A percentile compares a stretch with the other conserved stretches of the same genome.
These are phyloP conservation scores for Fraxinus dipetala DNA, from an alignment of 305 asterid genomes.

Conservation along the genomic window DNA sequence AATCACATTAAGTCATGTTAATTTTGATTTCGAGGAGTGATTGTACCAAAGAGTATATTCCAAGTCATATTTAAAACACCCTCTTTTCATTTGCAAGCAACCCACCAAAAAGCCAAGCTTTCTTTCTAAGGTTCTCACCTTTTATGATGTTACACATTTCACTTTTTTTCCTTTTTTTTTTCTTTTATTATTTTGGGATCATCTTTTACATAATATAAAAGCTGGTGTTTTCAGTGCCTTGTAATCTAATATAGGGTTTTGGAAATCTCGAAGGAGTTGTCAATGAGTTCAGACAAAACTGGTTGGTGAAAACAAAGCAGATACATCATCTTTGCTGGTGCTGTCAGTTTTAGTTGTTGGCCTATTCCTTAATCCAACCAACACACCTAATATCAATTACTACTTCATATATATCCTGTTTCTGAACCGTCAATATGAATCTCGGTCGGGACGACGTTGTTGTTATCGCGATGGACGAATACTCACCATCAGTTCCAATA, in stretches of 20 bases:
- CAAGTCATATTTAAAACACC: slow-evolving; percentile 17
- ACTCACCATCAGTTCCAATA: slow-evolving; percentile 29
- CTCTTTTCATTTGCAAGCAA: slow-evolving; percentile 30
- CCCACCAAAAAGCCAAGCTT: slow-evolving; percentile 25
- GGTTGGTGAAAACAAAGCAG: slow-evolving; percentile 38
- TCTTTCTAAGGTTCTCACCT: slow-evolving; percentile 26
- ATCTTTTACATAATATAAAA: background rate
- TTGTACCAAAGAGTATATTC: slow-evolving; percentile 25
- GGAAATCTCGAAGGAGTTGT: slow-evolving; percentile 35
- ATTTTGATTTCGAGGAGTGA: background rate
- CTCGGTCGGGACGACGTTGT: background rate
- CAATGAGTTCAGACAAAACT: slow-evolving; percentile 36
- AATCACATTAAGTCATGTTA: background rate
- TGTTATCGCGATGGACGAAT: slow-evolving; percentile 17
- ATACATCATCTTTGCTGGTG: slow-evolving; percentile 35
- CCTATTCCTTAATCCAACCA: slow-evolving; percentile 44
- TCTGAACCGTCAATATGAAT: background rate
- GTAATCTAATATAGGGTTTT: slow-evolving; percentile 26
- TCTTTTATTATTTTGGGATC: background rate
- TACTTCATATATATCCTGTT: slow-evolving; percentile 10
- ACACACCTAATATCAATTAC: slow-evolving; percentile 26
- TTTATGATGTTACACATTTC: slow-evolving; percentile 23
- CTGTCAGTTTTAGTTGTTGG: slow-evolving; percentile 47
- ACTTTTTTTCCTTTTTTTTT: background rate
- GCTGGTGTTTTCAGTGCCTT: background rate